Conservation (phyloP, 2,329 filamentous ascomycete genomes). For the Colletotrichum sp. region DNA sequence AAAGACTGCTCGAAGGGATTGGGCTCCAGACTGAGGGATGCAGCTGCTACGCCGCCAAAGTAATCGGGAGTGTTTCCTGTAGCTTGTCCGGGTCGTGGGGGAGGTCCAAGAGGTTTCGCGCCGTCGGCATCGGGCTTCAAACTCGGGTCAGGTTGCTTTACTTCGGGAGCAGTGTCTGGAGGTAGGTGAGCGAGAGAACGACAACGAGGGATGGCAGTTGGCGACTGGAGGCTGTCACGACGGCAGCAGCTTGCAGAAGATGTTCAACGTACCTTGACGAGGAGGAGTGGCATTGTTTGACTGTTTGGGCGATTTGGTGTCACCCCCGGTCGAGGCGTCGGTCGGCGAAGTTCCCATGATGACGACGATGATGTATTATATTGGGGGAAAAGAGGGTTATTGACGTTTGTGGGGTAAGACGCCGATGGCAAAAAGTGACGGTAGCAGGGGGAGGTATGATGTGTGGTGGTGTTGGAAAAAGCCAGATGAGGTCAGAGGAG, state of each 20-base stretch:
- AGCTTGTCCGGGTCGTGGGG: constrained; percentile 66
- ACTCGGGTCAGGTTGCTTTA: constrained; percentile 54
- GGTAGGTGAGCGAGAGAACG: constrained; percentile 25
- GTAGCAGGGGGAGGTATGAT: constrained; percentile 21
- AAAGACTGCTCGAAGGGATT: constrained; percentile 99
- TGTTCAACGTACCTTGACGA: constrained; percentile 45
- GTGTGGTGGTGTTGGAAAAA: constrained; percentile 19
- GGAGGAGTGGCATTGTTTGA: constrained; percentile 44
- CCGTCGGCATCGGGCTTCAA: constrained; percentile 63
- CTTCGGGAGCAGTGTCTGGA: constrained; percentile 48
- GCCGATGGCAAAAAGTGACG: constrained; percentile 26
- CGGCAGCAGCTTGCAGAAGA: not conserved
- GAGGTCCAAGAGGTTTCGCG: constrained; percentile 72
- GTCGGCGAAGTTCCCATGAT: constrained; percentile 53
- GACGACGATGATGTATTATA: constrained; percentile 52
- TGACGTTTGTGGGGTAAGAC: constrained; percentile 31
- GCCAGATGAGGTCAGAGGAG: constrained; percentile 47
- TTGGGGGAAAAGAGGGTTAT: constrained; percentile 31
- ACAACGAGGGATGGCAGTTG: constrained; percentile 17
- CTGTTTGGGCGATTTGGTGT: constrained; percentile 55
- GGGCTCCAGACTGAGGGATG: constrained; percentile 77
- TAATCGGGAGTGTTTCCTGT: constrained; percentile 68
- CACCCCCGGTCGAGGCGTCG: constrained; percentile 42
- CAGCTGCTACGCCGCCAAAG: constrained; percentile 63
- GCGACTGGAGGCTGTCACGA: constrained; percentile 16